A percentile compares a stretch with the other conserved stretches of the same genome.
Conservation (phyloP, 2,329 filamentous ascomycete genomes). For the Cladosporium austrohemisphaericum region DNA sequence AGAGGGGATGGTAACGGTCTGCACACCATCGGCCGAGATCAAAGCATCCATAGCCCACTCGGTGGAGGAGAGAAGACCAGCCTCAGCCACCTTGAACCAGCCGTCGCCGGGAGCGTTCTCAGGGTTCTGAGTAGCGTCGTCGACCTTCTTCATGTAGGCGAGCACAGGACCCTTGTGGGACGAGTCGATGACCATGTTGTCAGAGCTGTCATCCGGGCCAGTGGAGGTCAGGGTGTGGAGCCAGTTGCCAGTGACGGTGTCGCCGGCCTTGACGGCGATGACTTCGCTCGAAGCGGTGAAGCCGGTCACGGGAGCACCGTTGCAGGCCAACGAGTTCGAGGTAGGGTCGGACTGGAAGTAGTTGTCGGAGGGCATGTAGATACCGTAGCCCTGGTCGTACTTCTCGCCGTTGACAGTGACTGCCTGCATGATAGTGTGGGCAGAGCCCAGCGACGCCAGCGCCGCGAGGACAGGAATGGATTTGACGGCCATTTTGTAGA, state of each 20-base stretch:
- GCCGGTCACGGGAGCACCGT: neutral
- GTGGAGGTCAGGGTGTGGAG: neutral
- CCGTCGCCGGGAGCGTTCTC: slow-evolving; percentile 25
- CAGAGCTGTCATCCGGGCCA: neutral
- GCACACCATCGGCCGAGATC: slow-evolving; percentile 29
- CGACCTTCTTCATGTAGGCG: slow-evolving; percentile 31
- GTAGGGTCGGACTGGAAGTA: slow-evolving; percentile 48
- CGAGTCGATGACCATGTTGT: slow-evolving; percentile 5
- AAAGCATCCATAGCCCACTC: slow-evolving; percentile 29
- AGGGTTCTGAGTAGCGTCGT: slow-evolving; percentile 39
- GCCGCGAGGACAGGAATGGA: neutral
- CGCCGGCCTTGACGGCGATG: neutral
- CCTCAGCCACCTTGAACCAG: slow-evolving; percentile 55
- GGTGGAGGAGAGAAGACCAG: slow-evolving; percentile 44
- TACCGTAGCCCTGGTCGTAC: slow-evolving; percentile 42
- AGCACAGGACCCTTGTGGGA: slow-evolving; percentile 3
- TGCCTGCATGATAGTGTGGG: slow-evolving; percentile 51
- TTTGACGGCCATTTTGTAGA: neutral
- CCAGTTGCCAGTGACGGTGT: slow-evolving; percentile 2
- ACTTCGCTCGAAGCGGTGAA: neutral
- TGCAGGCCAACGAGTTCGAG: slow-evolving; percentile 28
- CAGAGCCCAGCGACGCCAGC: neutral
- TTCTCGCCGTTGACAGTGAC: slow-evolving; percentile 45
- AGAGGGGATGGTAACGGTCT: slow-evolving; percentile 43
- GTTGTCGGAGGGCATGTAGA: slow-evolving; percentile 46